Evolutionary conservation across 495 filamentous ascomycete genomes (phyloP), one percentile per base, ranked within the genome.

Genomic region (Daldinia decipiens): DNA sequence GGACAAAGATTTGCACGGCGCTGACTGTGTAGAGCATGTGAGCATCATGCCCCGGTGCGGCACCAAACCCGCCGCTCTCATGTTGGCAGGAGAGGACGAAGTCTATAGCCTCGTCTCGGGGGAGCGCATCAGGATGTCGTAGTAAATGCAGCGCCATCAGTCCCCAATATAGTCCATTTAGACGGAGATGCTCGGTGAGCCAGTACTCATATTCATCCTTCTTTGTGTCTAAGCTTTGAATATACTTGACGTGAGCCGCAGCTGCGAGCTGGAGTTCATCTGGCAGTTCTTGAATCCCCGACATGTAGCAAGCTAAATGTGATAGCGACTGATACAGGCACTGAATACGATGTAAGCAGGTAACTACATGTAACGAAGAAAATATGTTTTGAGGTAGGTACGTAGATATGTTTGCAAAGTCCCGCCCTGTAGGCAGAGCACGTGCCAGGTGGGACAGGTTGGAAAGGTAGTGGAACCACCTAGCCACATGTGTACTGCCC

Each of bases 111-210:
- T 93, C 89, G 40, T 90, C 83, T 31, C 94, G 90, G 15, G 94
- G 90, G 7, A 99, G 86, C 5, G 90, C 92, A 36, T 94, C 86
- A 5, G 93, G 92, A 57, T 87, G 89, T 53, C 89, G 87, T 43
- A 99, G 88, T 15, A 98, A 85, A 81, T 97, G 90, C 7, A 98
- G 86, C 13, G 95, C 91, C 3, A 88, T 95, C 60, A 99, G 82
- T 27, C 96, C 95, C 95, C 95, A 99, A 80, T 99, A 99, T 38
- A 98, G 86, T 34, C 95, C 95, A 76, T 94, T 97, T 34, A 98
- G 83, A 52, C 95, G 92, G 59, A 99, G 88, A 75, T 99, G 95
- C 79, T 98, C 94, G 5, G 96, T 98, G 70, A 98, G 86, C 90
- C 94, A 97, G 81, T 98, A 98, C 77, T 98, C 94, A 65, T 97